Base-by-base conservation (phyloP, 495 filamentous ascomycete genomes). In the Glonium stellatum region DNA sequence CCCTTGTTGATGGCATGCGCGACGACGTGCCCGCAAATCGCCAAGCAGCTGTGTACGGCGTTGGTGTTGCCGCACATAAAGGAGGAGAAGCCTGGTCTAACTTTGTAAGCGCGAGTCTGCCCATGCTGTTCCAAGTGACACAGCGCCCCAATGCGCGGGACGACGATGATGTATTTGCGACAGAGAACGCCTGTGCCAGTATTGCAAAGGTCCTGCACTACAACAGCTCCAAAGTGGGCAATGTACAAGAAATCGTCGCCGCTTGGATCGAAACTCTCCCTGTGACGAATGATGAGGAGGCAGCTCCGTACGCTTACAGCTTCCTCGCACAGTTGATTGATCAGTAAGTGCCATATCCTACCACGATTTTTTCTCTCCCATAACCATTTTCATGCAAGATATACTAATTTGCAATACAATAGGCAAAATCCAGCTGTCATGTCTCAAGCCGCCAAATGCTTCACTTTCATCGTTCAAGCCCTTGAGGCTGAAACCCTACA, bases 101-200 rank as follows among this genome's bases (percentile, higher is more conserved):
- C 19, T 97, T 97, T 73, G 81, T 89, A 15, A 85, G 84, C 11
- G 87, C 85, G 31, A 83, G 87, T 53, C 77, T 97, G 39, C 86
- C 87, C 31, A 83, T 82, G 54, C 78, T 99, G 41, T 96, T 99
- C 77, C 81, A 87, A 67, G 87, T 87, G 53, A 89, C 87, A 35
- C 86, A 87, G 67, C 79, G 89, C 54, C 84, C 85, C 0, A 83
- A 91, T 64, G 87, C 92, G 4, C 83, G 93, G 58, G 83, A 82
- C 22, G 95, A 97, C 58, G 95, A 99, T 67, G 89, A 97, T 68
- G 87, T 97, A 1, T 99, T 92, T 75, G 95, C 95, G 0, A 97
- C 90, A 9, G 95, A 99, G 74, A 99, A 99, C 71, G 93, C 95
- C 5, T 95, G 90, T 61, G 92, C 95, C 35, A 89, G 88, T 69